These are phyloP conservation scores for Penicillium macrosclerotiorum DNA, from an alignment of 495 filamentous ascomycete species.

Conservation along the genomic window DNA sequence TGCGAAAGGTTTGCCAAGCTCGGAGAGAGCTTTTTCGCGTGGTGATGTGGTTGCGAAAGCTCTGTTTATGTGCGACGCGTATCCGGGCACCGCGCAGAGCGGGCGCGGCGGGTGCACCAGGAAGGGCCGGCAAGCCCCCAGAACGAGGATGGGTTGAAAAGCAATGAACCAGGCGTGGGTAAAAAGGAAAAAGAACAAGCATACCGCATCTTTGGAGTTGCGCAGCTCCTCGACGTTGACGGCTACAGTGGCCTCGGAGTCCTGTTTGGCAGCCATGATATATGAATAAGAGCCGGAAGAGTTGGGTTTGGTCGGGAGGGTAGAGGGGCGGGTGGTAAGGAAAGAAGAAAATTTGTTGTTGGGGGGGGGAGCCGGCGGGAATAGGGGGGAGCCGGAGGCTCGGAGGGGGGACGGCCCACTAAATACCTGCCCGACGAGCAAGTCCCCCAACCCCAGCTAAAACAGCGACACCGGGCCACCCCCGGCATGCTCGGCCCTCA, in stretches of 20 bases:
- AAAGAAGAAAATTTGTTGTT: slow-evolving; percentile 10
- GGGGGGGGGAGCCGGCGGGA: slow-evolving; percentile 10
- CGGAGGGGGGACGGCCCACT: slow-evolving; percentile 18
- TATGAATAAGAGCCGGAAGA: background rate
- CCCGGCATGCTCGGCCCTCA: slow-evolving; percentile 8
- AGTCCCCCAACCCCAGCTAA: background rate
- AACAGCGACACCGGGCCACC: too few species aligned
- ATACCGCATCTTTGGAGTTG: slow-evolving; percentile 63
- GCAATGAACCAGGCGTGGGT: slow-evolving; percentile 5
- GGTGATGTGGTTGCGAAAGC: slow-evolving; percentile 1
- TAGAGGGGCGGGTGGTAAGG: slow-evolving; percentile 4
- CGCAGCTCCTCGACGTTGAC: slow-evolving; percentile 62
- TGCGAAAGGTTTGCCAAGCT: slow-evolving; percentile 1
- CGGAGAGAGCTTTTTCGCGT: background rate
- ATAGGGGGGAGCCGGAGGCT: slow-evolving; percentile 2
- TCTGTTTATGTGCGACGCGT: slow-evolving; percentile 23
- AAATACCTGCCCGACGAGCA: slow-evolving; percentile 15
- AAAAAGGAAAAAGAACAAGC: slow-evolving; percentile 21
- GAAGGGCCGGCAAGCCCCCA: background rate
- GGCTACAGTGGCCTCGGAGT: slow-evolving; percentile 32
- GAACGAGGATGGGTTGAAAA: background rate
- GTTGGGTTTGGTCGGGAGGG: slow-evolving; percentile 5
- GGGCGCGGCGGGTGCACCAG: background rate
- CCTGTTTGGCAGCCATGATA: slow-evolving; percentile 34
- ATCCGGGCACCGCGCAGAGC: slow-evolving; percentile 15